Evolutionary conservation across 2,329 filamentous ascomycete species (phyloP).

Genomic region (Emmonsiellopsis sp.): DNA sequence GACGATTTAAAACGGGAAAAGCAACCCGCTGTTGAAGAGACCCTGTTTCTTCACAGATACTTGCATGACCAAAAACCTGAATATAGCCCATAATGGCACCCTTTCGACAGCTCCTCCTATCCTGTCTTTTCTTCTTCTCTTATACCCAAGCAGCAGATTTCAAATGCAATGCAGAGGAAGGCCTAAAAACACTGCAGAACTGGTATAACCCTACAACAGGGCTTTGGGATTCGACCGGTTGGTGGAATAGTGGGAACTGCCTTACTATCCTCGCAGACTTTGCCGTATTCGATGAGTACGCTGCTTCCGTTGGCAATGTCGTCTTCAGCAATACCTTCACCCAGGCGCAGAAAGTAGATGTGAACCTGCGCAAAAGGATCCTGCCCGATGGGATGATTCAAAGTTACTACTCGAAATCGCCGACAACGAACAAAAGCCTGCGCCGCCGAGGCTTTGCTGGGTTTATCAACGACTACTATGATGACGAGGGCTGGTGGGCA

Average conservation of each 20-base stretch:
- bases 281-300: slow-evolving; percentile 26
- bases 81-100: neutral
- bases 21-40: too few species aligned
- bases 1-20: too few species aligned
- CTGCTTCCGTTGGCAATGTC: slow-evolving; percentile 22
- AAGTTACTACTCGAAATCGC: neutral
- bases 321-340: slow-evolving; percentile 38
- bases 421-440: neutral
- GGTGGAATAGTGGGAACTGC: slow-evolving; percentile 66
- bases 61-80: neutral
- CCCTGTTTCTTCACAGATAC: neutral
- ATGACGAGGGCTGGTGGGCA: slow-evolving; percentile 47
- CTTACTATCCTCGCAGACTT: slow-evolving; percentile 54
- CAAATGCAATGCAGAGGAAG: neutral
- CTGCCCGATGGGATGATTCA: neutral
- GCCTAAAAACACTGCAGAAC: slow-evolving; percentile 37
- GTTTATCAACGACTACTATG: slow-evolving; percentile 39
- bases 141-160: neutral
- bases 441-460: neutral
- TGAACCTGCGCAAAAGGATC: neutral
- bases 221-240: slow-evolving; percentile 50
- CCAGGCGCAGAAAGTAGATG: slow-evolving; percentile 2
- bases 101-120: neutral
- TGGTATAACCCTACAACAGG: slow-evolving; percentile 55
- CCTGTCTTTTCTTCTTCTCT: neutral